phyloP scores from a whole-genome alignment of 495 filamentous ascomycete species.

The Lasiosphaeriaceae sp. region DNA sequence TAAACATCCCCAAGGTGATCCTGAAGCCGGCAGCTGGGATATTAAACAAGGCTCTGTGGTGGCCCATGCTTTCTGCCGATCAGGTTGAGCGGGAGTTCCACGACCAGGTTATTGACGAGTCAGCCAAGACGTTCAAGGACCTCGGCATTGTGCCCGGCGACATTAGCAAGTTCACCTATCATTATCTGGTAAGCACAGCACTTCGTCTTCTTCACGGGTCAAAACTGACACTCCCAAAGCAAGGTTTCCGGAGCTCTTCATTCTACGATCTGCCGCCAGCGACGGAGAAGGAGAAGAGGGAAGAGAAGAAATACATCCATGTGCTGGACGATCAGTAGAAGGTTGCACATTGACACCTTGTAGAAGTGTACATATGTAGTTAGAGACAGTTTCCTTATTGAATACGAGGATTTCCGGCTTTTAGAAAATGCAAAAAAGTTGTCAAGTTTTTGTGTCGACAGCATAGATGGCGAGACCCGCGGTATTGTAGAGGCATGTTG shows the following conservation, averaged over 20 bases:
- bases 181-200: slow-evolving; percentile 74
- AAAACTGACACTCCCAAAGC: slow-evolving; percentile 46
- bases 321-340: slow-evolving; percentile 82
- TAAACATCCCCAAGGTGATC: slow-evolving; percentile 83
- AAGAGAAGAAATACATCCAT: slow-evolving; percentile 95
- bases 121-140: slow-evolving; percentile 93
- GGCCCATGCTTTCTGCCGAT: slow-evolving; percentile 77
- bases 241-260: slow-evolving; percentile 74
- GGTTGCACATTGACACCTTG: slow-evolving; percentile 14
- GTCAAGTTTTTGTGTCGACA: neutral
- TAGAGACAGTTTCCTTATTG: slow-evolving; percentile 24
- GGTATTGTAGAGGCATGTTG: neutral
- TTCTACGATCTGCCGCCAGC: slow-evolving; percentile 92
- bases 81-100: slow-evolving; percentile 91
- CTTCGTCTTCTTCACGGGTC: neutral
- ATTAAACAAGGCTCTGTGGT: slow-evolving; percentile 82
- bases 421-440: slow-evolving; percentile 5
- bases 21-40: slow-evolving; percentile 66
- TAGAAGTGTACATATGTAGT: slow-evolving; percentile 44
- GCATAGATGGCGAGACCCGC: too few relatives aligned
- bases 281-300: slow-evolving; percentile 88
- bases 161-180: slow-evolving; percentile 75
- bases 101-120: slow-evolving; percentile 86
- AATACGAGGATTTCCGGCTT: neutral
- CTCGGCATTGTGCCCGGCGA: slow-evolving; percentile 83